A percentile compares a stretch with the other conserved stretches of the same genome.
Evolutionary conservation across 1,284 basidiomycete species (phyloP).

Genomic region (Trametes hirsuta): DNA sequence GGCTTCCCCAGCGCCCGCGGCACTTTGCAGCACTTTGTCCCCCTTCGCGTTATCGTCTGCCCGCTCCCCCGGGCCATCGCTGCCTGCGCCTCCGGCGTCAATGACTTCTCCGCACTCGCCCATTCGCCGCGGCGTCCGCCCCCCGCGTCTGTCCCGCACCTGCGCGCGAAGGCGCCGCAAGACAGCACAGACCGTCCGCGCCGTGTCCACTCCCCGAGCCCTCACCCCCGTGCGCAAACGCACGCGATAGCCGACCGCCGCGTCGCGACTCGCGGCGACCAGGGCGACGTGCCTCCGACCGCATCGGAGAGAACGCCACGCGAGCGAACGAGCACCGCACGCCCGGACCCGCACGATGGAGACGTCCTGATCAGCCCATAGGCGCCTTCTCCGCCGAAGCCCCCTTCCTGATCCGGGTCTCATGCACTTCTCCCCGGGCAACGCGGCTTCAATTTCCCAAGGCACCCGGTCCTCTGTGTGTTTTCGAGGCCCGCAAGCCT

Average conservation of each 20-base stretch:
- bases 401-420: constrained; percentile 20
- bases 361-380: constrained; percentile 2
- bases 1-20: too few species aligned
- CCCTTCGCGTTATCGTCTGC: neutral
- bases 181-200: neutral
- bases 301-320: constrained; percentile 1
- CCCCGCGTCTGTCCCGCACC: neutral
- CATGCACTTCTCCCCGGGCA: constrained; percentile 22
- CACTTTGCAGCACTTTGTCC: neutral
- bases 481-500: neutral
- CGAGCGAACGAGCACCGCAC: neutral
- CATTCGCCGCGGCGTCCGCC: neutral
- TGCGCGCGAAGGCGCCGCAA: neutral
- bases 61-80: neutral
- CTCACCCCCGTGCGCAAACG: neutral
- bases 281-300: neutral
- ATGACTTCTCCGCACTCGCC: neutral
- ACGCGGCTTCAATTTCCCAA: constrained; percentile 25
- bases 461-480: constrained; percentile 35
- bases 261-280: neutral
- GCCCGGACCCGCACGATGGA: neutral
- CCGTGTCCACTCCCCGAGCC: neutral
- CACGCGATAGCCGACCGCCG: neutral
- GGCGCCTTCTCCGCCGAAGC: constrained; percentile 8
- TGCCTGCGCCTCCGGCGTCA: neutral